Evolutionary conservation across 1,284 basidiomycete genomes (phyloP), one percentile per base, ranked within the genome.

Genomic region (Meira miltonrushii): DNA sequence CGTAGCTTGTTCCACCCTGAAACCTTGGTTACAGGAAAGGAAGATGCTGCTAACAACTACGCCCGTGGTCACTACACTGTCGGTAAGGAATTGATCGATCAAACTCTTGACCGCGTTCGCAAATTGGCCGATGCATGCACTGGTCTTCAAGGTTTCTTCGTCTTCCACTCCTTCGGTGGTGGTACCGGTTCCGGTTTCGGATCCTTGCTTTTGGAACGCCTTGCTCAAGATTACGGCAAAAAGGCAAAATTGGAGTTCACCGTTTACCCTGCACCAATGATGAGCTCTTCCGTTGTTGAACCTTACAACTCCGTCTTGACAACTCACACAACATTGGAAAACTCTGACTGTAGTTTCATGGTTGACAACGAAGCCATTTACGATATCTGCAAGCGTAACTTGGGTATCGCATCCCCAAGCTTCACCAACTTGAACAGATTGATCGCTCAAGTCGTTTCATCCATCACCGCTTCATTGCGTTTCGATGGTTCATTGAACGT

Each of bases 161-260:
- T 98, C 78, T 98, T 98, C 87, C 95, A 98, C 84, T 98, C 95
- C 48, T 96, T 97, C 78, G 95, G 95, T 79, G 95, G 95, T 80
- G 95, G 95, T 81, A 98, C 94, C 72, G 95, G 95, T 77, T 98
- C 95, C 65, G 95, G 95, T 74, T 97, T 99, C 80, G 95, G 95
- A 79, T 93, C 95, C 56, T 88, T 98, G 72, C 84, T 98, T 58
- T 85, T 98, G 66, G 95, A 98, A 82, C 87, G 92, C 63, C 87
- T 98, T 64, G 94, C 93, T 46, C 88, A 89, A 65, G 94, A 98
- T 82, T 98, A 97, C 76, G 95, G 95, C 80, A 98, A 98, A 81
- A 98, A 98, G 84, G 92, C 92, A 57, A 98, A 98, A 84, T 85
- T 98, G 69, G 94, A 98, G 81, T 98, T 99, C 83, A 90, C 90